A percentile compares a stretch with the other conserved stretches of the same genome.
phyloP scores from a whole-genome alignment of 176 grass and related monocot genomes.

The Echinochloa phyllopogon region DNA sequence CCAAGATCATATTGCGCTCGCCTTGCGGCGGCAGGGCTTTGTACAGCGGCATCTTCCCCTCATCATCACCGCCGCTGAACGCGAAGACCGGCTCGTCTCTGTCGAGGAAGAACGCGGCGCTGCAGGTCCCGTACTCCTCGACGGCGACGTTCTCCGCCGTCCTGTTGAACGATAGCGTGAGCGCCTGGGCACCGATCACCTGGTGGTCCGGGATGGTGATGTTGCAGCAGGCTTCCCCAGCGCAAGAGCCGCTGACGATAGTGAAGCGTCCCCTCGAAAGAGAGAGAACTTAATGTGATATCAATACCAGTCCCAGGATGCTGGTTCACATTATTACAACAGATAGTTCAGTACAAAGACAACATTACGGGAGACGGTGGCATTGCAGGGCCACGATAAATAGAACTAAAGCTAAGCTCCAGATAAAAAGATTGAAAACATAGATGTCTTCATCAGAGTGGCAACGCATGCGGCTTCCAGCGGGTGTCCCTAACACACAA shows the following conservation, averaged over 20 bases:
- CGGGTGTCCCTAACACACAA: too few species aligned
- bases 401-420: too few species aligned
- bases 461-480: too few species aligned
- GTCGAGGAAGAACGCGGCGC: constrained; percentile 40
- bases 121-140: constrained; percentile 26
- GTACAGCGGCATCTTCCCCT: not conserved
- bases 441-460: too few species aligned
- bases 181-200: not conserved
- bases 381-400: too few species aligned
- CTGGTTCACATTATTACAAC: too few species aligned
- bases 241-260: not conserved
- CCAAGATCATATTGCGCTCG: constrained; percentile 41
- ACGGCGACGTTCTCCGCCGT: fast-evolving
- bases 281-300: too few species aligned
- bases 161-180: not conserved
- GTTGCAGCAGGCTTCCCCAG: constrained; percentile 19
- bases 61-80: not conserved
- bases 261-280: too few species aligned
- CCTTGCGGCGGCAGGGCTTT: not conserved
- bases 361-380: too few species aligned
- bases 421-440: too few species aligned
- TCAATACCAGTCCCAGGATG: too few species aligned
- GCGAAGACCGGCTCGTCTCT: not conserved
- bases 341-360: too few species aligned
- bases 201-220: not conserved